These are phyloP conservation scores for Globisporangium nagaii DNA, from an alignment of 352 stramenopile species.

Conservation along the genomic window DNA sequence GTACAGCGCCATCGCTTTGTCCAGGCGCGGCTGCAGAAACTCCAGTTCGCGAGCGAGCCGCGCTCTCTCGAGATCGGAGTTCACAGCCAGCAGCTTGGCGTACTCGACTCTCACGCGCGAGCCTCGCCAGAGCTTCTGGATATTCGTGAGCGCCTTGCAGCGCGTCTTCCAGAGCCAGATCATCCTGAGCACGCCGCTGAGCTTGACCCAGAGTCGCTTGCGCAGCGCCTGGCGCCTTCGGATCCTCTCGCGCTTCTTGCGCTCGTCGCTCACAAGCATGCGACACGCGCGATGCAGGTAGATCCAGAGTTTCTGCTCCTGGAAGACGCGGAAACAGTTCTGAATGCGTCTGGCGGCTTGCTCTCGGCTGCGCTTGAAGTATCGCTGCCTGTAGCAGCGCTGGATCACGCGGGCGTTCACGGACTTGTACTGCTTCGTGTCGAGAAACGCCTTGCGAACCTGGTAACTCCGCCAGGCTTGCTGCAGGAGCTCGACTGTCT, in stretches of 20 bases:
- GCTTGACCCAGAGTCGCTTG: slow-evolving; percentile 2
- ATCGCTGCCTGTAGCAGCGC: slow-evolving; percentile 22
- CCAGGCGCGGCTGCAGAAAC: slow-evolving; percentile 3
- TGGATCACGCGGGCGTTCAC: slow-evolving; percentile 27
- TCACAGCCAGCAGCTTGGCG: not conserved
- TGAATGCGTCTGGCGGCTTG: slow-evolving; percentile 30
- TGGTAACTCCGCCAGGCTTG: slow-evolving; percentile 29
- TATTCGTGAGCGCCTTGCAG: not conserved
- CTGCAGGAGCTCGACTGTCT: slow-evolving; percentile 24
- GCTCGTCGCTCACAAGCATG: slow-evolving; percentile 19
- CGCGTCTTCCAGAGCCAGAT: slow-evolving; percentile 5
- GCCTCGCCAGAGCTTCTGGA: slow-evolving; percentile 9
- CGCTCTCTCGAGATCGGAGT: not conserved
- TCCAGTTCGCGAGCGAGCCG: not conserved
- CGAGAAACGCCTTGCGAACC: not conserved
- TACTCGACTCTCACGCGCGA: not conserved
- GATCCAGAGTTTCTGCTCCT: slow-evolving; percentile 30
- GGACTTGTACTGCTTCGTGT: slow-evolving; percentile 15
- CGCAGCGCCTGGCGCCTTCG: not conserved
- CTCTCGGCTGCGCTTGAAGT: slow-evolving; percentile 4
- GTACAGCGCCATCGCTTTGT: not conserved
- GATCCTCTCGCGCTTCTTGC: slow-evolving; percentile 4
- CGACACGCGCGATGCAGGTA: slow-evolving; percentile 26
- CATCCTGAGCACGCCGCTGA: not conserved
- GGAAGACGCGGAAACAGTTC: slow-evolving; percentile 34